These are phyloP conservation scores for Podaxis sp. DNA, from an alignment of 768 basidiomycete species.

Conservation along the genomic window DNA sequence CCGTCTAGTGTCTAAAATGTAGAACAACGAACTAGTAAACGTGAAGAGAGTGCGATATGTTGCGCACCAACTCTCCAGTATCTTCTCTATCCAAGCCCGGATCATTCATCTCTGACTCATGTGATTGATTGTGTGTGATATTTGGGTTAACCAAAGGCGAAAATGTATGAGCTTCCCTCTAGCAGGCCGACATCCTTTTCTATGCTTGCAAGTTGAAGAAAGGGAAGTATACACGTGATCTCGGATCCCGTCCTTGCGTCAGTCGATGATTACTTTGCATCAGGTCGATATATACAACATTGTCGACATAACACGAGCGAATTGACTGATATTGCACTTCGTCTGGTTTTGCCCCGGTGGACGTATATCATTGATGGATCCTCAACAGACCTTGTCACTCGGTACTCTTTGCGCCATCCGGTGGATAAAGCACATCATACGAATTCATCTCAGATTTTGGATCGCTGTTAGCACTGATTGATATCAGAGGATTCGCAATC, in stretches of 20 bases:
- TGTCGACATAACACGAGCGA: neutral
- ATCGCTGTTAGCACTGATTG: neutral
- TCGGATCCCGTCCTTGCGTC: neutral
- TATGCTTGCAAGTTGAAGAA: too few relatives aligned
- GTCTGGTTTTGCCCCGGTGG: neutral
- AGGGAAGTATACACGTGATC: neutral
- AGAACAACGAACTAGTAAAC: too few relatives aligned
- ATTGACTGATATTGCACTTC: neutral
- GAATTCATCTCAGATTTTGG: neutral
- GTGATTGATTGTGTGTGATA: too few relatives aligned
- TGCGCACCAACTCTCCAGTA: too few relatives aligned
- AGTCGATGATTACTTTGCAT: neutral
- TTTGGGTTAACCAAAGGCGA: too few relatives aligned
- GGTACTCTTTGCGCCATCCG: neutral
- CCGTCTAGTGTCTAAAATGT: too few relatives aligned
- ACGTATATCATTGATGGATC: neutral
- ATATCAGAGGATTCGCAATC: neutral
- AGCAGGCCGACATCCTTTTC: too few relatives aligned
- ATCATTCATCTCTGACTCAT: too few relatives aligned
- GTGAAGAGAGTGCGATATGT: too few relatives aligned
- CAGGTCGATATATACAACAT: neutral
- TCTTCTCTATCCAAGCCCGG: too few relatives aligned
- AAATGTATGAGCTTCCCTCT: too few relatives aligned
- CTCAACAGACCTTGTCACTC: neutral
- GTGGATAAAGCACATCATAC: neutral